phyloP scores from a whole-genome alignment of 768 basidiomycete species.

The Coprinopsis cinerea region DNA sequence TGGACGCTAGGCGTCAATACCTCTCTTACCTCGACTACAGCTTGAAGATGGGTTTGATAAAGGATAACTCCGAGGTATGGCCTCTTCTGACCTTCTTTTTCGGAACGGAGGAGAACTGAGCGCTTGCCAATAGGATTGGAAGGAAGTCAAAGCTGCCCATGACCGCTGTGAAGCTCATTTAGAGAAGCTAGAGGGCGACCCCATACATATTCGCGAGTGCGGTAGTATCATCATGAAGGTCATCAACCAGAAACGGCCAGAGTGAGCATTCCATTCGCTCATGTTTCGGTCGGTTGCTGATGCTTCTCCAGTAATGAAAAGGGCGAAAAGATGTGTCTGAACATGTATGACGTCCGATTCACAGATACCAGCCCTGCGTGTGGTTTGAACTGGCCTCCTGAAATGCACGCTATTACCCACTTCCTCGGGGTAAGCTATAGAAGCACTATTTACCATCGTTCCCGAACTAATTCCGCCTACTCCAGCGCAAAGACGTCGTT shows the following conservation, averaged over 20 bases:
- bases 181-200: conserved; percentile 45
- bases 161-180: conserved; percentile 53
- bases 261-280: conserved; percentile 21
- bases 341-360: conserved; percentile 92
- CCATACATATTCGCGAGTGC: conserved; percentile 53
- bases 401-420: conserved; percentile 64
- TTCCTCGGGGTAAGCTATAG: conserved; percentile 69
- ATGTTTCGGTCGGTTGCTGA: not conserved
- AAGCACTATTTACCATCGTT: not conserved
- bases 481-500: conserved; percentile 76
- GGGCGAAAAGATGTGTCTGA: conserved; percentile 73
- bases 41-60: conserved; percentile 71
- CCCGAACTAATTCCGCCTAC: conserved; percentile 6
- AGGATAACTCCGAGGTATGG: conserved; percentile 61
- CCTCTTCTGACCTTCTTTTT: conserved; percentile 5
- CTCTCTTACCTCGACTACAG: conserved; percentile 85
- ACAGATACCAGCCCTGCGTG: conserved; percentile 83
- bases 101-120: not conserved
- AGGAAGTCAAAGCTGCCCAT: conserved; percentile 46
- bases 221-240: conserved; percentile 46
- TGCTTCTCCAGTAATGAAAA: conserved; percentile 44
- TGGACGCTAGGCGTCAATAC: conserved; percentile 85
- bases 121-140: conserved; percentile 57
- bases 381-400: conserved; percentile 97
- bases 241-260: conserved; percentile 34